These are phyloP conservation scores for Hirsutella minnesotensis DNA, from an alignment of 2,329 filamentous ascomycete species.

Conservation along the genomic window DNA sequence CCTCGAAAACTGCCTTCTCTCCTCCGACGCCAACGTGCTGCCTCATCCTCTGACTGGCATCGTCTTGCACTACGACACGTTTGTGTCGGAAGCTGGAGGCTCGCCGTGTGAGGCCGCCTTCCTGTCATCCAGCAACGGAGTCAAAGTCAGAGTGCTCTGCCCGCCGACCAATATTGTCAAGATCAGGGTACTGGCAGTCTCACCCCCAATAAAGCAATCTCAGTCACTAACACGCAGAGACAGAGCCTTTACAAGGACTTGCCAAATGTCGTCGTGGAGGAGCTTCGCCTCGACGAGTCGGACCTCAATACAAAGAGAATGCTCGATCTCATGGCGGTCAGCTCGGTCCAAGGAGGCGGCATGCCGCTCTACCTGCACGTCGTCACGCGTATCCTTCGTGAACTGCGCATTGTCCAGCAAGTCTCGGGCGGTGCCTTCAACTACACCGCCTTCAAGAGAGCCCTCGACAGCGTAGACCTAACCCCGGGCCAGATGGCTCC, in stretches of 20 bases:
- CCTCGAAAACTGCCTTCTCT: conserved; percentile 44
- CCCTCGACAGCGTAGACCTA: conserved; percentile 23
- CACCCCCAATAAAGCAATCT: too few species aligned
- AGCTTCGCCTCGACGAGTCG: conserved; percentile 35
- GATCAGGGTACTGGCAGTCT: conserved; percentile 18
- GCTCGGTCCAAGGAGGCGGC: conserved; percentile 16
- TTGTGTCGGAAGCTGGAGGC: conserved; percentile 33
- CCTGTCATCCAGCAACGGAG: conserved; percentile 28
- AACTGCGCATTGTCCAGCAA: conserved; percentile 38
- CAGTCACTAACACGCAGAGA: neutral
- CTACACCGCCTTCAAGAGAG: conserved; percentile 34
- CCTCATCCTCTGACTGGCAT: conserved; percentile 43
- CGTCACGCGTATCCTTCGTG: conserved; percentile 41
- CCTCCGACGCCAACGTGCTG: conserved; percentile 30
- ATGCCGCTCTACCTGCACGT: conserved; percentile 48
- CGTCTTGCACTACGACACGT: conserved; percentile 54
- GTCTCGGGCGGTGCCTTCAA: conserved; percentile 24
- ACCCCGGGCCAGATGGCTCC: conserved; percentile 37
- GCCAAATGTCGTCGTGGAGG: conserved; percentile 32
- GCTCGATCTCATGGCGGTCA: conserved; percentile 47
- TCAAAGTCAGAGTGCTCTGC: conserved; percentile 41
- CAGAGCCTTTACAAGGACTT: conserved; percentile 29
- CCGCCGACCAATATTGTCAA: conserved; percentile 37
- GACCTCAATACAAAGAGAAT: conserved; percentile 47
- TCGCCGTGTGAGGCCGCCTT: conserved; percentile 49